Evolutionary conservation across 2,329 filamentous ascomycete species (phyloP).

Genomic region (Epichloe aotearoae): DNA sequence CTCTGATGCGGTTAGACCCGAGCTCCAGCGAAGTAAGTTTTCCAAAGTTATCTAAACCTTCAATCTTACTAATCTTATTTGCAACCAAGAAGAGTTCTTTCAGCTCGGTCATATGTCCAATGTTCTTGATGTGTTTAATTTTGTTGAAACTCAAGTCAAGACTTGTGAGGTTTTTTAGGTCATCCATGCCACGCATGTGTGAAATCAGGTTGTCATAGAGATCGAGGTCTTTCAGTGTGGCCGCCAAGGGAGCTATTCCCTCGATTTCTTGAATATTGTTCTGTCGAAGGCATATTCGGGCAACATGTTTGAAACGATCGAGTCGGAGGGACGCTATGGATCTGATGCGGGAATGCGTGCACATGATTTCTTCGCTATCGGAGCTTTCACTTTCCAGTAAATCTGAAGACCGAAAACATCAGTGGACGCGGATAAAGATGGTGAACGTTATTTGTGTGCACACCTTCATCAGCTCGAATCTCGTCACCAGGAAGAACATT

Average conservation of each 20-base stretch:
- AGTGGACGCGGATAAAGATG: conserved; percentile 1
- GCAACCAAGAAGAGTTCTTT: conserved; percentile 85
- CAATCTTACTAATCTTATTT: conserved; percentile 84
- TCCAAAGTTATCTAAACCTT: conserved; percentile 62
- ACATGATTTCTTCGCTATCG: conserved; percentile 66
- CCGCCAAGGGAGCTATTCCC: conserved; percentile 52
- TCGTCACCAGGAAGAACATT: conserved; percentile 57
- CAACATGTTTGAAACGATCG: conserved; percentile 65
- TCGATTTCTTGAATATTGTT: conserved; percentile 76
- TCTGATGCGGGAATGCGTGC: conserved; percentile 73
- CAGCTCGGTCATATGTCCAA: conserved; percentile 63
- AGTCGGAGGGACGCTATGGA: conserved; percentile 69
- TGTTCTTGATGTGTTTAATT: conserved; percentile 92
- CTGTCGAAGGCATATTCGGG: conserved; percentile 78
- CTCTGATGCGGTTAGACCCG: conserved; percentile 80
- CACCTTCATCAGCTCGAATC: conserved; percentile 73
- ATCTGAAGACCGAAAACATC: conserved; percentile 27
- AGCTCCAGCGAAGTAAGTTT: conserved; percentile 76
- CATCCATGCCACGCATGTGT: conserved; percentile 73
- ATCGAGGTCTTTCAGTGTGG: conserved; percentile 70
- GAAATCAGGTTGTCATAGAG: conserved; percentile 93
- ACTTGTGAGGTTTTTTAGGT: conserved; percentile 60
- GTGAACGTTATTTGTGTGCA: conserved; percentile 6
- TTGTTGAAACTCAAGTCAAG: conserved; percentile 98
- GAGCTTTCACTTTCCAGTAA: conserved; percentile 46